phyloP scores from a whole-genome alignment of 2,329 filamentous ascomycete genomes.

The Trichoderma sp. region DNA sequence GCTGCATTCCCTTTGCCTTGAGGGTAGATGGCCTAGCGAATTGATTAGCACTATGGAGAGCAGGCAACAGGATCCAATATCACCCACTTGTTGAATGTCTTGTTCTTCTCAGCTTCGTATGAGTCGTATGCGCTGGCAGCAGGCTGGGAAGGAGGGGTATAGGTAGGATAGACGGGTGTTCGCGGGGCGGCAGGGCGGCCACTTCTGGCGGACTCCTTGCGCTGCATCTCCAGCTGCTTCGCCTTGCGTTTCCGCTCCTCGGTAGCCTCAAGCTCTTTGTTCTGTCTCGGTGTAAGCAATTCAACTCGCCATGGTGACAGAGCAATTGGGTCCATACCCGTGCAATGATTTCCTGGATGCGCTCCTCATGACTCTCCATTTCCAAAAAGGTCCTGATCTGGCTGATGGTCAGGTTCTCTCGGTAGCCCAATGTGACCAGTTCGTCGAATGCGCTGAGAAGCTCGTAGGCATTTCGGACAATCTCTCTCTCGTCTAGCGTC shows the following conservation, averaged over 20 bases:
- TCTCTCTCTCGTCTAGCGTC: constrained; percentile 92
- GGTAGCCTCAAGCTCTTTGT: constrained; percentile 97
- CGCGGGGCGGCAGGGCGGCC: constrained; percentile 66
- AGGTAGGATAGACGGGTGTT: constrained; percentile 82
- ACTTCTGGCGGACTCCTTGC: constrained; percentile 86
- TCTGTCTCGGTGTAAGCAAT: constrained; percentile 52
- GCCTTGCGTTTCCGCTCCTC: constrained; percentile 98
- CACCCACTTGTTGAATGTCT: constrained; percentile 67
- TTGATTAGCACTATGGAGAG: constrained; percentile 12
- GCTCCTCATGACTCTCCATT: constrained; percentile 98
- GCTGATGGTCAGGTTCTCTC: constrained; percentile 91
- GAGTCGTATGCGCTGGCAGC: constrained; percentile 83
- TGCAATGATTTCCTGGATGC: constrained; percentile 97
- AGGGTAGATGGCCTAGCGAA: constrained; percentile 57
- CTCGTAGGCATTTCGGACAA: constrained; percentile 91
- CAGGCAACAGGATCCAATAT: neutral
- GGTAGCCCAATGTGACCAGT: constrained; percentile 89
- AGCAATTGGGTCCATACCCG: constrained; percentile 54
- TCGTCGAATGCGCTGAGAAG: constrained; percentile 96
- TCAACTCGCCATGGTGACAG: neutral
- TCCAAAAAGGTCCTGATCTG: constrained; percentile 99
- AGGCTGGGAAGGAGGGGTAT: constrained; percentile 75
- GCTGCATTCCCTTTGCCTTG: constrained; percentile 97
- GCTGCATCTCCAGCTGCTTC: constrained; percentile 97
- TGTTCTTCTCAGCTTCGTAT: constrained; percentile 98